These are phyloP conservation scores for Colletotrichum magnum DNA, from an alignment of 2,329 filamentous ascomycete genomes.

Conservation along the genomic window DNA sequence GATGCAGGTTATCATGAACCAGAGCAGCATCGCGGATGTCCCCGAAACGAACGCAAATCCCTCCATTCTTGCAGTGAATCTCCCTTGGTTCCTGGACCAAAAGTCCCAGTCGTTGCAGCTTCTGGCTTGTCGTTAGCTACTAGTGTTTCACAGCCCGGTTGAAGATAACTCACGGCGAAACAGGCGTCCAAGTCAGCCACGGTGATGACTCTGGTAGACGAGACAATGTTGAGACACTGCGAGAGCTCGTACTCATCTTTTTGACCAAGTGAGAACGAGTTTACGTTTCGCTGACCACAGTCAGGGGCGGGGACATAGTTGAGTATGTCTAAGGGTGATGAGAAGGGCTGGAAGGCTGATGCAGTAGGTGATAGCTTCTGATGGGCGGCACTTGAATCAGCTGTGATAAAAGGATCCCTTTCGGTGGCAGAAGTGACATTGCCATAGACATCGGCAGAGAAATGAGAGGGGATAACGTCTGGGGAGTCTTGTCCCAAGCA, in stretches of 20 bases:
- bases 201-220: conserved; percentile 34
- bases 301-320: not conserved
- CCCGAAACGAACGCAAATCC: conserved; percentile 68
- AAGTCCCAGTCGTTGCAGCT: conserved; percentile 46
- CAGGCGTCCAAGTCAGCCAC: conserved; percentile 58
- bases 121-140: conserved; percentile 32
- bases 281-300: not conserved
- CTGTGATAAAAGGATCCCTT: conserved; percentile 70
- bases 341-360: conserved; percentile 70
- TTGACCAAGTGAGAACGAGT: not conserved
- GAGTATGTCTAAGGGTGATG: conserved; percentile 38
- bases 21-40: conserved; percentile 73
- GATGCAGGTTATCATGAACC: conserved; percentile 61
- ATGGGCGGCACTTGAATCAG: conserved; percentile 47
- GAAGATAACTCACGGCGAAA: conserved; percentile 56
- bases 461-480: conserved; percentile 47
- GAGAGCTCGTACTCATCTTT: conserved; percentile 17
- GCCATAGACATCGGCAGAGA: conserved; percentile 46
- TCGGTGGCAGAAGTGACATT: conserved; percentile 49
- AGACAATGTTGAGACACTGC: conserved; percentile 30
- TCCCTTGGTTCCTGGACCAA: conserved; percentile 55
- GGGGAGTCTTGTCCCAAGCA: conserved; percentile 48
- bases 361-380: conserved; percentile 75
- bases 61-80: conserved; percentile 51
- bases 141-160: not conserved